Evolutionary conservation across 2,329 filamentous ascomycete genomes (phyloP).

Genomic region (Fusarium haematococcum): DNA sequence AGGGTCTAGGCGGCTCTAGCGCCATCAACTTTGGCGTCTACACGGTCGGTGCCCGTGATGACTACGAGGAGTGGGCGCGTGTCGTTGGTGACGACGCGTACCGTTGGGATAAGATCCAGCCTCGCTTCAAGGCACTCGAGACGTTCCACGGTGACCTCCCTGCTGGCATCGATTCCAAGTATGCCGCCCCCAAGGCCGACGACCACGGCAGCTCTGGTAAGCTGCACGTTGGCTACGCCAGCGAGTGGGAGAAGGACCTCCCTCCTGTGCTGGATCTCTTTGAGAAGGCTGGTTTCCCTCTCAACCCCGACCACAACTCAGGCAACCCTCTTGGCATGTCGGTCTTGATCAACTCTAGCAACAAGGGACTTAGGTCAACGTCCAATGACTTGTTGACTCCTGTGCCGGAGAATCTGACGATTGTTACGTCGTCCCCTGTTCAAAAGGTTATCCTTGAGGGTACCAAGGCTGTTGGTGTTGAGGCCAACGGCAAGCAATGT

Average conservation of each 20-base stretch:
- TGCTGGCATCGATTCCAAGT: conserved; percentile 54
- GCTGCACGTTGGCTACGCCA: conserved; percentile 61
- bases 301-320: conserved; percentile 68
- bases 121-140: conserved; percentile 65
- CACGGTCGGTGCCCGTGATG: conserved; percentile 66
- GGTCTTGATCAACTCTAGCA: conserved; percentile 61
- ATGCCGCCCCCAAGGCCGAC: conserved; percentile 56
- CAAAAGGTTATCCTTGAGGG: conserved; percentile 34
- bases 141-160: conserved; percentile 60
- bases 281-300: conserved; percentile 59
- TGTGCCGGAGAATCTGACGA: conserved; percentile 56
- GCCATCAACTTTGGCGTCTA: conserved; percentile 68
- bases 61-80: conserved; percentile 72
- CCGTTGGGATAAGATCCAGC: conserved; percentile 64
- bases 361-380: conserved; percentile 61
- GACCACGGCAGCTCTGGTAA: conserved; percentile 63
- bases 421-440: conserved; percentile 32
- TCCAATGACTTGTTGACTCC: conserved; percentile 61
- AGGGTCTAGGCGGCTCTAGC: conserved; percentile 63
- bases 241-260: conserved; percentile 62
- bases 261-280: conserved; percentile 59
- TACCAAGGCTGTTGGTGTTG: conserved; percentile 31
- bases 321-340: conserved; percentile 69
- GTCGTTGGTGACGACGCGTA: conserved; percentile 67
- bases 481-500: conserved; percentile 33